phyloP scores from a whole-genome alignment of 2,329 filamentous ascomycete genomes.

The Aureobasidium subglaciale region DNA sequence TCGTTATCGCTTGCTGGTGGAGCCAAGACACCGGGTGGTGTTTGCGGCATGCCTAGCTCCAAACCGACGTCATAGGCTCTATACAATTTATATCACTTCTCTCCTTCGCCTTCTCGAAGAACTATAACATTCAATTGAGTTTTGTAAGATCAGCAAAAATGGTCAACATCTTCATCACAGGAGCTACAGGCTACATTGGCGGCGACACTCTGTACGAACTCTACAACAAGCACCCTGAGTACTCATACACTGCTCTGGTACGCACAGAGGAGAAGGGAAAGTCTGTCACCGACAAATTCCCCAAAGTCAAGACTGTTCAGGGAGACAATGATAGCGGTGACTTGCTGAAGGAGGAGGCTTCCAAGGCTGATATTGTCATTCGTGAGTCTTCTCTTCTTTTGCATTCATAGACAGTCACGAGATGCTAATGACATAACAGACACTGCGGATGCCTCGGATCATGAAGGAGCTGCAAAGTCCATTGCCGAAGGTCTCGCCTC shows the following conservation, averaged over 20 bases:
- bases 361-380: constrained; percentile 45
- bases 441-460: constrained; percentile 37
- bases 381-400: constrained; percentile 21
- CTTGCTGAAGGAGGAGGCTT: constrained; percentile 39
- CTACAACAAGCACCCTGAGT: constrained; percentile 41
- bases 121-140: neutral
- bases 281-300: constrained; percentile 38
- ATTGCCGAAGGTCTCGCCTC: constrained; percentile 44
- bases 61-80: neutral
- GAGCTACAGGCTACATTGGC: constrained; percentile 36
- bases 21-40: too few relatives aligned
- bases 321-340: constrained; percentile 42
- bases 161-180: constrained; percentile 18
- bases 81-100: too few relatives aligned
- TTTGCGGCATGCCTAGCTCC: too few relatives aligned
- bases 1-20: too few relatives aligned
- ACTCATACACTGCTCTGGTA: constrained; percentile 43
- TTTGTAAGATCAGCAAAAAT: neutral
- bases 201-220: constrained; percentile 40
- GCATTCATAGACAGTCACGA: constrained; percentile 16
- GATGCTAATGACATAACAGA: constrained; percentile 26
- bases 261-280: constrained; percentile 44
- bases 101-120: neutral
- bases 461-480: constrained; percentile 38
- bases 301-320: constrained; percentile 45